Evolutionary conservation across 257 asterid species (phyloP).

Genomic region (Gardenia jasminoides): DNA sequence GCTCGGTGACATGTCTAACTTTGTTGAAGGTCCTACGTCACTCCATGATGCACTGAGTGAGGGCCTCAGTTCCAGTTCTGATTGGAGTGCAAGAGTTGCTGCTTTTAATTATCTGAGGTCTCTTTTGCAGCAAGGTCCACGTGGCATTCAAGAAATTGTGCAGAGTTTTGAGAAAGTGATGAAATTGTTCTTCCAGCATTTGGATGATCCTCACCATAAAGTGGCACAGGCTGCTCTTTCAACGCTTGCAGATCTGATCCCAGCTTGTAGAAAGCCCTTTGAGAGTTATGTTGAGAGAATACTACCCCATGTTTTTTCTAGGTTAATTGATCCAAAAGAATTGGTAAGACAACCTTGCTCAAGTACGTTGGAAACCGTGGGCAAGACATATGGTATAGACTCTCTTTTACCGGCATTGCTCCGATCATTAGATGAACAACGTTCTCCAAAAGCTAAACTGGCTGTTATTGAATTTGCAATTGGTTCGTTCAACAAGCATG

Average conservation of each 20-base stretch:
- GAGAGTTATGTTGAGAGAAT: conserved; percentile 98
- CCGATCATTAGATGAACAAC: conserved; percentile 96
- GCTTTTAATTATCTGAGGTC: conserved; percentile 78
- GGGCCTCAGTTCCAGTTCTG: conserved; percentile 91
- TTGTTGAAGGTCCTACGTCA: conserved; percentile 85
- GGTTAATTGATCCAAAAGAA: conserved; percentile 97
- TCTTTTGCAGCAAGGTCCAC: conserved; percentile 85
- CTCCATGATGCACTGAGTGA: conserved; percentile 85
- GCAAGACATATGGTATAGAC: conserved; percentile 88
- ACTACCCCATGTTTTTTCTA: conserved; percentile 94
- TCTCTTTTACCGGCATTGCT: conserved; percentile 94
- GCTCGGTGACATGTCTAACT: conserved; percentile 68
- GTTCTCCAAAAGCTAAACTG: conserved; percentile 97
- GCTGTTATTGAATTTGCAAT: conserved; percentile 95
- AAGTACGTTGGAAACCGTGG: conserved; percentile 79
- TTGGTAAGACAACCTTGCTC: conserved; percentile 96
- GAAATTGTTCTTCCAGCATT: conserved; percentile 96
- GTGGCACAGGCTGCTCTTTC: conserved; percentile 99
- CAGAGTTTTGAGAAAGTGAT: conserved; percentile 98
- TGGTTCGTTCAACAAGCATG: conserved; percentile 85
- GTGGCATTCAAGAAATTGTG: conserved; percentile 88
- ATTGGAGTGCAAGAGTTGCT: conserved; percentile 96
- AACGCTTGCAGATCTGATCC: conserved; percentile 94
- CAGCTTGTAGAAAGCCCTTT: conserved; percentile 92
- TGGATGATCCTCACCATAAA: conserved; percentile 99